Evolutionary conservation across 1,139 yeast species (phyloP).

Genomic region (Yamadazyma trypodendri): DNA sequence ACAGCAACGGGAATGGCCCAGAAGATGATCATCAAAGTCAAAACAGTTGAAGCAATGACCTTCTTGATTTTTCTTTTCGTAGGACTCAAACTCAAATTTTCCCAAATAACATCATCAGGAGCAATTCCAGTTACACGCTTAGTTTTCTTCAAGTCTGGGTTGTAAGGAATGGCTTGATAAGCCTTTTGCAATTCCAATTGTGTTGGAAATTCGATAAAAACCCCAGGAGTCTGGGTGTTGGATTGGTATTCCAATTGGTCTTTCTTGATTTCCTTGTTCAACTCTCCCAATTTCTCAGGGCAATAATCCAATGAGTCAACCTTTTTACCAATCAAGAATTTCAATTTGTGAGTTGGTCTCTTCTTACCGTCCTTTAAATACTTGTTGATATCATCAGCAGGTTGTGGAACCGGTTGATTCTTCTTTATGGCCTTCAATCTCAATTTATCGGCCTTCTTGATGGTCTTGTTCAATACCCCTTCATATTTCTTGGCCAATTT

Average conservation of each 20-base stretch:
- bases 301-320: slow-evolving; percentile 81
- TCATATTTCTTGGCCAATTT: slow-evolving; percentile 58
- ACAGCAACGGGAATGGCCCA: slow-evolving; percentile 97
- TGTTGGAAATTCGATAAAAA: slow-evolving; percentile 80
- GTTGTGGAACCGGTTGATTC: slow-evolving; percentile 50
- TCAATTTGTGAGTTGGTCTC: slow-evolving; percentile 65
- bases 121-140: slow-evolving; percentile 61
- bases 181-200: slow-evolving; percentile 90
- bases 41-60: slow-evolving; percentile 40
- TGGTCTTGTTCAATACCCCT: slow-evolving; percentile 52
- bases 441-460: slow-evolving; percentile 56
- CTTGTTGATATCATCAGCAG: slow-evolving; percentile 57
- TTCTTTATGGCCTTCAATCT: slow-evolving; percentile 59
- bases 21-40: slow-evolving; percentile 62
- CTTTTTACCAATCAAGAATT: slow-evolving; percentile 67
- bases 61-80: slow-evolving; percentile 41
- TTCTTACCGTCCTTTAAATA: slow-evolving; percentile 57
- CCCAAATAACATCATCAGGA: slow-evolving; percentile 86
- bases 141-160: slow-evolving; percentile 59
- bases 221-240: slow-evolving; percentile 62
- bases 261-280: slow-evolving; percentile 62
- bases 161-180: slow-evolving; percentile 73
- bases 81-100: slow-evolving; percentile 53
- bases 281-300: slow-evolving; percentile 61
- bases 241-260: slow-evolving; percentile 51